A percentile compares a stretch with the other conserved stretches of the same genome.
phyloP scores from a whole-genome alignment of 768 basidiomycete species.

The Boletus subparvulus region DNA sequence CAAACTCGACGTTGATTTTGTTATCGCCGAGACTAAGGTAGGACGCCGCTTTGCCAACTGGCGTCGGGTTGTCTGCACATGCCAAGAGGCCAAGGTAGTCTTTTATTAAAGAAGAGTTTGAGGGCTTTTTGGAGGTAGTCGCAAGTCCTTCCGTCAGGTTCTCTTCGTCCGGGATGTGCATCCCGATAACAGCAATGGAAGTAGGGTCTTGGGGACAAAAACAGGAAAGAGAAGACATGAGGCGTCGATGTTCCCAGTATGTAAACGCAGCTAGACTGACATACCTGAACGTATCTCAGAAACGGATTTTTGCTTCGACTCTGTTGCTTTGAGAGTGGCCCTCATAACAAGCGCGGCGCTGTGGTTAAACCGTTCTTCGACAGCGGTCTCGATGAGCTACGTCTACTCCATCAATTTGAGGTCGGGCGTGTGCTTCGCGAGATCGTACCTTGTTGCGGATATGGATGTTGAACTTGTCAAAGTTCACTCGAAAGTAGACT shows the following conservation, averaged over 20 bases:
- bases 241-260: background rate
- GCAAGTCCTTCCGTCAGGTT: conserved; percentile 64
- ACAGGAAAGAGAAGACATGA: background rate
- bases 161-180: conserved; percentile 62
- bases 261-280: background rate
- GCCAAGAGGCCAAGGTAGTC: conserved; percentile 82
- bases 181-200: conserved; percentile 61
- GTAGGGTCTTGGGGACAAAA: conserved; percentile 51
- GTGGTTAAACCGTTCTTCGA: conserved; percentile 76
- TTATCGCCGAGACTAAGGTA: conserved; percentile 71
- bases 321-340: conserved; percentile 69
- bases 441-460: conserved; percentile 77
- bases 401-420: conserved; percentile 12
- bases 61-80: conserved; percentile 78
- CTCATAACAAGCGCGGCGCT: conserved; percentile 69
- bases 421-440: background rate
- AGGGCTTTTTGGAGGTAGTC: conserved; percentile 51
- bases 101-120: conserved; percentile 61
- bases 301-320: conserved; percentile 57
- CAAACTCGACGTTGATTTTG: conserved; percentile 81
- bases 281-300: conserved; percentile 66
- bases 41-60: conserved; percentile 63
- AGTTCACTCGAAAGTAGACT: conserved; percentile 85
- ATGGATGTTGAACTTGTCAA: conserved; percentile 81
- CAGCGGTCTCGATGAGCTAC: conserved; percentile 78